A percentile compares a stretch with the other conserved stretches of the same genome.
Evolutionary conservation across 805 yeast species (phyloP).

Genomic region (Candida broadrunensis): DNA sequence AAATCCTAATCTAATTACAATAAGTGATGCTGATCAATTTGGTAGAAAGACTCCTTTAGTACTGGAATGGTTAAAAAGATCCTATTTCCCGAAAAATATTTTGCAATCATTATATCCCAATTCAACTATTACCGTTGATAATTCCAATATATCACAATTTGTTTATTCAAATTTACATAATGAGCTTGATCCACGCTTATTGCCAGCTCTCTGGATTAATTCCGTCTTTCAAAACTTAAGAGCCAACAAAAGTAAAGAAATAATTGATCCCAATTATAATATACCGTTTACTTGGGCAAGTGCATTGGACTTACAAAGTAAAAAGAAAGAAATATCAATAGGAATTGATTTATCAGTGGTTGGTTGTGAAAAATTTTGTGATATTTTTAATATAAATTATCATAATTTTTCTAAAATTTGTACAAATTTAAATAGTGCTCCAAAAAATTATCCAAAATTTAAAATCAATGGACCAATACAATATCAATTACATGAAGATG

Average conservation of each 20-base stretch:
- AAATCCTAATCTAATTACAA: background rate
- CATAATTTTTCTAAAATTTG: background rate
- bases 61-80: background rate
- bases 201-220: slow-evolving; percentile 1
- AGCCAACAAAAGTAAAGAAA: background rate
- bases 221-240: background rate
- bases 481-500: slow-evolving; percentile 20
- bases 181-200: slow-evolving; percentile 1
- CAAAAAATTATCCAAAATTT: slow-evolving; percentile 9
- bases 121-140: background rate
- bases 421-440: background rate
- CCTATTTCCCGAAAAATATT: background rate
- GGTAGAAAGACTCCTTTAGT: background rate
- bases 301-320: background rate
- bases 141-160: background rate
- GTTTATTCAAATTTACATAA: background rate
- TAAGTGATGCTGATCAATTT: background rate
- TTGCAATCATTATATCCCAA: background rate
- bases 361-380: background rate
- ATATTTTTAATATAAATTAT: background rate
- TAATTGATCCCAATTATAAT: background rate
- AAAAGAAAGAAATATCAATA: background rate
- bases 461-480: slow-evolving; percentile 18
- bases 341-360: background rate
- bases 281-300: slow-evolving; percentile 1